phyloP scores from a whole-genome alignment of 2,329 filamentous ascomycete species.

The Fusarium chuoi region DNA sequence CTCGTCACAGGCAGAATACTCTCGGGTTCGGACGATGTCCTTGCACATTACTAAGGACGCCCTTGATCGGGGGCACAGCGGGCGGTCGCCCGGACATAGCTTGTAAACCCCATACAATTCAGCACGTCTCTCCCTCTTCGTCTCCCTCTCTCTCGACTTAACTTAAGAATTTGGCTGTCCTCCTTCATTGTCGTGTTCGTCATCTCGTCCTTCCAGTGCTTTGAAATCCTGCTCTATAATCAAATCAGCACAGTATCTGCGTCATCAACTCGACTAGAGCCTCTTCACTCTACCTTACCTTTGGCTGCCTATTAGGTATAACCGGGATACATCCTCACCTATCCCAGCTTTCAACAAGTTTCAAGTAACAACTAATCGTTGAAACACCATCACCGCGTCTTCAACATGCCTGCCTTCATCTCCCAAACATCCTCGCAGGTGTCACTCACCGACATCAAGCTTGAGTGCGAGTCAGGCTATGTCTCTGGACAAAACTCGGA shows the following conservation, averaged over 20 bases:
- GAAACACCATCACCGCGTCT: conserved; percentile 28
- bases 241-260: conserved; percentile 40
- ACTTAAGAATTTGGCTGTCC: conserved; percentile 43
- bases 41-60: conserved; percentile 43
- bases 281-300: conserved; percentile 13
- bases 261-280: conserved; percentile 37
- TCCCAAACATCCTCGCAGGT: conserved; percentile 54
- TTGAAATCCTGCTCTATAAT: conserved; percentile 28
- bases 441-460: conserved; percentile 54
- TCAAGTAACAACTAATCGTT: conserved; percentile 25
- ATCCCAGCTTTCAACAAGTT: conserved; percentile 37
- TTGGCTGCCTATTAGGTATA: conserved; percentile 26
- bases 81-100: conserved; percentile 45
- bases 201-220: conserved; percentile 37
- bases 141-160: conserved; percentile 31
- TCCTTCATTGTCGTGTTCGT: conserved; percentile 33
- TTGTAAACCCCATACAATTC: conserved; percentile 40
- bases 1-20: conserved; percentile 34
- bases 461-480: conserved; percentile 83
- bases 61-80: conserved; percentile 34
- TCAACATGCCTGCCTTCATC: conserved; percentile 51
- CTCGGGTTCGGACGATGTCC: conserved; percentile 37
- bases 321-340: conserved; percentile 29
- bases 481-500: conserved; percentile 63
- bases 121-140: conserved; percentile 18